These are phyloP conservation scores for Homolaphlyctis polyrhiza DNA, from an alignment of 371 early-diverging fungal species.

Conservation along the genomic window DNA sequence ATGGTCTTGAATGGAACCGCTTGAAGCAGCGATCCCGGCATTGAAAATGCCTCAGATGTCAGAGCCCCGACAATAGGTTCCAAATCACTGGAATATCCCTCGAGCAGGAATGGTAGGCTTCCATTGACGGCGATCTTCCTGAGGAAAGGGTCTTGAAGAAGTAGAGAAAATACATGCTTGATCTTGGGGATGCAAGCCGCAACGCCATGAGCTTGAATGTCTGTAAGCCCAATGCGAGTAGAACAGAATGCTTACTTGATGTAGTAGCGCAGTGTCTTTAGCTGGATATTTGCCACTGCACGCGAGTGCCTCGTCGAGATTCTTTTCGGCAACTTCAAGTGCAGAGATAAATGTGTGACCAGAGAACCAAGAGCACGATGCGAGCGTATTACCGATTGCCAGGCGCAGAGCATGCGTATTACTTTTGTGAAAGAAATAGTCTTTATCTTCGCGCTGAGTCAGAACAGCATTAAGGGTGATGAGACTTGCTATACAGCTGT, in stretches of 20 bases:
- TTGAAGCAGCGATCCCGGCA: neutral
- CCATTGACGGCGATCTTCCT: conserved; percentile 4
- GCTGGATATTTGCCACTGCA: conserved; percentile 22
- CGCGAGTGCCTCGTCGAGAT: conserved; percentile 29
- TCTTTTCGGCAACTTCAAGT: conserved; percentile 3
- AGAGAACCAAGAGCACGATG: conserved; percentile 62
- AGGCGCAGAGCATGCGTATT: conserved; percentile 50
- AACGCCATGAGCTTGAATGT: too few species aligned
- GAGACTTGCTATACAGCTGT: too few species aligned
- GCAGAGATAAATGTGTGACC: conserved; percentile 30
- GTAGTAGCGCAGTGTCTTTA: conserved; percentile 2
- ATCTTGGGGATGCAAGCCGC: too few species aligned
- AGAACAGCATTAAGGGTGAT: conserved; percentile 62
- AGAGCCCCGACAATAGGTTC: conserved; percentile 11
- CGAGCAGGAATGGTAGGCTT: conserved; percentile 3
- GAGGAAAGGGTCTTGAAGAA: neutral
- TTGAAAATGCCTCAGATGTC: neutral
- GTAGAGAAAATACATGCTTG: neutral
- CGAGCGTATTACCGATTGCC: conserved; percentile 57
- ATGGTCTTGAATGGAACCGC: neutral
- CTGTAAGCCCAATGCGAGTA: neutral
- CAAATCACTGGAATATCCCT: neutral
- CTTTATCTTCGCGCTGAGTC: conserved; percentile 29
- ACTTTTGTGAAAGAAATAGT: conserved; percentile 65
- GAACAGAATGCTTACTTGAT: neutral